Evolutionary conservation across 2,329 filamentous ascomycete genomes (phyloP).

Genomic region (Xylaria sp.): DNA sequence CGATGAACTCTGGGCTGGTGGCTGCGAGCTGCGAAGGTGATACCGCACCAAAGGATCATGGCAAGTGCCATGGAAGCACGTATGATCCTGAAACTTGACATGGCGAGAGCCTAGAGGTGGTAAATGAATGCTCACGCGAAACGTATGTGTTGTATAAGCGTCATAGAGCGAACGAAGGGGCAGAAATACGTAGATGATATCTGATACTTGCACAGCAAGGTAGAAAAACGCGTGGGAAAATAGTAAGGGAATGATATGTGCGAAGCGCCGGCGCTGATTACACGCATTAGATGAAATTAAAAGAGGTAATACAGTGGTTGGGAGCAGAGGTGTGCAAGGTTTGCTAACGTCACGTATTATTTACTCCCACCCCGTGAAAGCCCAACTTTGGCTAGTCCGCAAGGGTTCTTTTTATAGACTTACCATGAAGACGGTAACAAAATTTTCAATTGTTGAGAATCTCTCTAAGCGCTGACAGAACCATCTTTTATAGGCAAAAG

Average conservation of each 20-base stretch:
- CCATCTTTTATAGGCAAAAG: neutral
- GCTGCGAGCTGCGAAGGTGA: neutral
- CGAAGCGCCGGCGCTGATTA: neutral
- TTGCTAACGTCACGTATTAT: neutral
- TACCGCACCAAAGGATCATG: neutral
- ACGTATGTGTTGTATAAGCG: neutral
- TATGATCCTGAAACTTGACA: neutral
- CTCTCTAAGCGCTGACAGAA: neutral
- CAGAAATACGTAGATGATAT: neutral
- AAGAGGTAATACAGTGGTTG: neutral
- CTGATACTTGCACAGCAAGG: neutral
- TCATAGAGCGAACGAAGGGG: neutral
- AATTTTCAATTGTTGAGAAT: neutral
- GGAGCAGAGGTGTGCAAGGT: neutral
- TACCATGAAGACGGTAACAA: neutral
- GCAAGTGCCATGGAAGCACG: slow-evolving; percentile 5
- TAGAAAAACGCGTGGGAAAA: neutral
- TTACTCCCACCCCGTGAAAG: neutral
- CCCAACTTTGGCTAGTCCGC: neutral
- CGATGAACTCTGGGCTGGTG: neutral
- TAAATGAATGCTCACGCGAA: neutral
- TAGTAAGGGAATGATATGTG: neutral
- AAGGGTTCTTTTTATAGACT: neutral
- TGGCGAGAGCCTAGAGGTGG: neutral
- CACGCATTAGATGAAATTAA: neutral